Evolutionary conservation across 2,329 filamentous ascomycete genomes (phyloP), one percentile per base, ranked within the genome.

Genomic region (Calonectria honghensis): DNA sequence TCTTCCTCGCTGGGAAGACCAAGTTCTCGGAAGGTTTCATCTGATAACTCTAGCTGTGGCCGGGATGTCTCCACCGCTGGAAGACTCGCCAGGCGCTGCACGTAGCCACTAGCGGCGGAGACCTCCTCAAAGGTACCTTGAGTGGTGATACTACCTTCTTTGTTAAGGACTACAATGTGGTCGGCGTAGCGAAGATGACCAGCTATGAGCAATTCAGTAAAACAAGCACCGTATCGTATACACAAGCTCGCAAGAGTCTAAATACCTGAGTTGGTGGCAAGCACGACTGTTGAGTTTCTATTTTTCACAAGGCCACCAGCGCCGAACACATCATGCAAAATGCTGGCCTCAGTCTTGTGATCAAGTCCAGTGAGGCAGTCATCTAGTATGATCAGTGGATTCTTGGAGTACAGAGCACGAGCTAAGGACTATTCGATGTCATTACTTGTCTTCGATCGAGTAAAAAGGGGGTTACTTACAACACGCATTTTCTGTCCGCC

Each of bases 401-500:
- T 39, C n/a, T 35, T 61, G 4, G 32, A 39, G 32, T 61, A 61
- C n/a, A 61, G 4, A 24, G 54, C 54, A 39, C 54, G 54, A 27
- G 54, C 54, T 14, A 61, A 39, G 3, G 54, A 61, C 54, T 61
- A 24, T n/a, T 11, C 11, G 9, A 18, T 35, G 11, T 61, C 27
- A 61, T 13, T 35, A 24, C 11, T 27, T 7, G 13, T 14, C 37
- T 39, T 39, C 27, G 2, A n/a, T 61, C 24, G 10, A n/a, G 14
- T 2, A 39, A 16, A 18, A 16, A 18, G 6, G 32, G 9, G 3
- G 11, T 20, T 27, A 75, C 77, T 59, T 69, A 77, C 80, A 16
- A 85, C 74, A 20, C 84, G 77, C 35, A 84, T 82, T 9, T 81
- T 83, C 72, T 87, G 84, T 0, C 85, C 85, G 29, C 86, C 85